Base-by-base conservation (phyloP, 306 rosid species). In the Acacia melanoxylon region DNA sequence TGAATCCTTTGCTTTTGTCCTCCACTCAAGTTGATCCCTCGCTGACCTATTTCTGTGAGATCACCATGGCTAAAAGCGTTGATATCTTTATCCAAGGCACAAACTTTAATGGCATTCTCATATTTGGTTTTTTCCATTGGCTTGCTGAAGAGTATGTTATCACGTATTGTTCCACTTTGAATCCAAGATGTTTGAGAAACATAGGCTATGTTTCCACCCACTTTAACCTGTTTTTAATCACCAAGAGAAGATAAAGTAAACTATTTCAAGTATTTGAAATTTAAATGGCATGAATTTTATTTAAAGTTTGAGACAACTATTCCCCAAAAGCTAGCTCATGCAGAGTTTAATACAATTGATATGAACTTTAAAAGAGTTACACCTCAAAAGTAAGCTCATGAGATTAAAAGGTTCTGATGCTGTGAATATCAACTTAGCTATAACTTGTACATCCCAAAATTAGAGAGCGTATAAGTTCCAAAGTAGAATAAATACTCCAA, bases 1-100 rank as follows among this genome's bases (percentile, higher is more conserved):
- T 91, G 97, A 86, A 94, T 90, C 88, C 95, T 88, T 62, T 94
- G 97, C 85, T 92, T 94, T 80, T 94, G 98, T 62, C 98, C 98
- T 78, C 95, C 98, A 80, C 98, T 94, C 95, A 94, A 72, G 89
- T 94, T 94, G 52, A 92, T 77, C 74, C 98, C 97, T 89, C 98
- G 63, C 87, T 94, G 94, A 16, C 98, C 98, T 35, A 94, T 92
- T 87, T 94, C 98, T 54, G 97, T 92, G 49, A 90, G 95, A 82
- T 92, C 98, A 29, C 97, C 97, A 61, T 94, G 90, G 70, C 88
- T 85, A 78, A 94, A 90, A 76, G 80, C 84, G 42, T 78, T 75
- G 6, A 94, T 87, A 74, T 92, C 98, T 70, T 88, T 86, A 61
- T 90, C 91, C 56, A 94, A 86, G 25, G 98, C 95, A 86, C 95